phyloP scores from a whole-genome alignment of 495 filamentous ascomycete species.

The Hapsidospora chrysogenum region DNA sequence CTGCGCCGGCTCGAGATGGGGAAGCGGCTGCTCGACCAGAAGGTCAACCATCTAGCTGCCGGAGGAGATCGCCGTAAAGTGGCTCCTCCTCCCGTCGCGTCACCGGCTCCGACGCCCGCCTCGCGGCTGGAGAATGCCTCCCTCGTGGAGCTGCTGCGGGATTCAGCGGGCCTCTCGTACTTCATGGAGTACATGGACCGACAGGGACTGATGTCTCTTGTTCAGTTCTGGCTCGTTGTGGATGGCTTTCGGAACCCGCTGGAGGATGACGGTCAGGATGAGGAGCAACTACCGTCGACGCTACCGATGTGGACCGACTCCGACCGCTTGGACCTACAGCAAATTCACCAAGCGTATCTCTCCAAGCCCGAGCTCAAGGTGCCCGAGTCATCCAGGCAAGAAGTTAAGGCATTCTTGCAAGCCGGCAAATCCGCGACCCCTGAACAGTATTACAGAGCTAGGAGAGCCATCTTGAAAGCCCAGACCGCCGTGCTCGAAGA shows the following conservation, averaged over 20 bases:
- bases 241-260: conserved; percentile 94
- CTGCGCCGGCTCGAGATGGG: conserved; percentile 79
- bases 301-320: conserved; percentile 60
- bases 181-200: conserved; percentile 99
- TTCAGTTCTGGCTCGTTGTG: conserved; percentile 98
- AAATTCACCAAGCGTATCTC: conserved; percentile 83
- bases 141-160: conserved; percentile 66
- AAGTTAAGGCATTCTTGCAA: conserved; percentile 61
- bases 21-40: conserved; percentile 78
- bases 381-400: conserved; percentile 43
- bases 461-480: conserved; percentile 62
- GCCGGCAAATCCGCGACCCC: conserved; percentile 58
- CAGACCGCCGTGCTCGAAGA: conserved; percentile 72
- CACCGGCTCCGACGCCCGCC: conserved; percentile 15
- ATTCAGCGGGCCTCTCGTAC: conserved; percentile 81
- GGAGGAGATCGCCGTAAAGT: conserved; percentile 30
- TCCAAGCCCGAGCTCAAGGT: conserved; percentile 68
- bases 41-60: conserved; percentile 64
- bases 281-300: conserved; percentile 43
- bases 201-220: conserved; percentile 64
- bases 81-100: conserved; percentile 14
- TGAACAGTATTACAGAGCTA: conserved; percentile 67
- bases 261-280: conserved; percentile 66
- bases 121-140: conserved; percentile 54
- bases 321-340: conserved; percentile 70